Percentiles rank a stretch among this genome's conserved stretches.
Conservation (phyloP, 192 early-diverging fungal species). For the Jimgerdemannia flammicorona region DNA sequence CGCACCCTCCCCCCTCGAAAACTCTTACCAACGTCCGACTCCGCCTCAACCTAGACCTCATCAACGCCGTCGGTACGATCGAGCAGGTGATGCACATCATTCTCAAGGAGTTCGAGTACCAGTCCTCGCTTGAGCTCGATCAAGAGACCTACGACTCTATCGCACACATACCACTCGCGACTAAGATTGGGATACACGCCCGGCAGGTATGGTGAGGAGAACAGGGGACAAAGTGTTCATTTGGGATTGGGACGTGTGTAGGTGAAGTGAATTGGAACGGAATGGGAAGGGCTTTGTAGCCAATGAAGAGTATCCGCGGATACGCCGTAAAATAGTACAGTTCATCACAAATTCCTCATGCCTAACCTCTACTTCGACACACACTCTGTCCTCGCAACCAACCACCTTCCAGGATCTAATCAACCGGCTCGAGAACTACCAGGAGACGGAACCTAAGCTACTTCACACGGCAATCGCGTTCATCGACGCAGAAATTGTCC, state of each 20-base stretch:
- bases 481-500: slow-evolving; percentile 44
- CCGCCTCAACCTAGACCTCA: slow-evolving; percentile 33
- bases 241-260: neutral
- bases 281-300: neutral
- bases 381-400: neutral
- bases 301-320: neutral
- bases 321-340: too few species aligned
- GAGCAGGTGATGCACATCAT: slow-evolving; percentile 56
- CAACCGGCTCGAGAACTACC: slow-evolving; percentile 49
- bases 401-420: slow-evolving; percentile 48
- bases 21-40: neutral
- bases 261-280: neutral
- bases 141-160: slow-evolving; percentile 52
- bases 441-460: slow-evolving; percentile 40
- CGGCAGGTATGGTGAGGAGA: slow-evolving; percentile 14
- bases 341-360: neutral
- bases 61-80: slow-evolving; percentile 53
- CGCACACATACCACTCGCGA: slow-evolving; percentile 53
- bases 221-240: neutral
- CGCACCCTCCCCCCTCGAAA: too few species aligned
- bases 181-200: slow-evolving; percentile 57
- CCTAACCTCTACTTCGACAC: neutral
- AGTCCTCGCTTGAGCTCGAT: slow-evolving; percentile 46
- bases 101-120: slow-evolving; percentile 57
- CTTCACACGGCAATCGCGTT: slow-evolving; percentile 43